A percentile compares a stretch with the other conserved stretches of the same genome.
phyloP scores from a whole-genome alignment of 768 basidiomycete species.

The Mycena filopes region DNA sequence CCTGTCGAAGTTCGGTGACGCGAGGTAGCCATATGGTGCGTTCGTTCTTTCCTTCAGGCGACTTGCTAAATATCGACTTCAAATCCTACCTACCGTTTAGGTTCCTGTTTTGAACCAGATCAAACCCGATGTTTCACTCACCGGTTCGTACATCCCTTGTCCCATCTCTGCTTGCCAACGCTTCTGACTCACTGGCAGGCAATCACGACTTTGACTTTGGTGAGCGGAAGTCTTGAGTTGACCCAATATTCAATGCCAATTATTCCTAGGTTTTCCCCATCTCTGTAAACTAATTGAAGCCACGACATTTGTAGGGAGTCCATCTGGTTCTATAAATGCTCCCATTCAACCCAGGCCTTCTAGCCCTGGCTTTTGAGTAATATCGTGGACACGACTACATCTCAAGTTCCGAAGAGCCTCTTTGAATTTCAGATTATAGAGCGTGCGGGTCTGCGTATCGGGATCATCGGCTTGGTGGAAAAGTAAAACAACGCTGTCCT shows the following conservation, averaged over 20 bases:
- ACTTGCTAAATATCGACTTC: neutral
- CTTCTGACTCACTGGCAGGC: conserved; percentile 53
- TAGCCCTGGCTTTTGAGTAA: conserved; percentile 94
- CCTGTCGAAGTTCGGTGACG: conserved; percentile 87
- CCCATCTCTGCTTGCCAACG: neutral
- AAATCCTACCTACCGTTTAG: conserved; percentile 47
- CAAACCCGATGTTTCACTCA: conserved; percentile 80
- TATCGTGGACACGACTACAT: conserved; percentile 77
- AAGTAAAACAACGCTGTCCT: conserved; percentile 54
- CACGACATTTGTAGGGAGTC: conserved; percentile 78
- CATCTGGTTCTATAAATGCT: neutral
- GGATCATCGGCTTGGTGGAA: conserved; percentile 89
- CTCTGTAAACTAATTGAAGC: conserved; percentile 75
- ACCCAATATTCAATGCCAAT: neutral
- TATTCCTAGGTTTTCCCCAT: conserved; percentile 65
- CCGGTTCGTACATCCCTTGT: conserved; percentile 62
- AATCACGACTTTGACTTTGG: conserved; percentile 96
- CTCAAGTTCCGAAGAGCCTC: conserved; percentile 67
- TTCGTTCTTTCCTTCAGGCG: conserved; percentile 3
- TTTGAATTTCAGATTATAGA: conserved; percentile 75
- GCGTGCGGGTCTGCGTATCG: conserved; percentile 74
- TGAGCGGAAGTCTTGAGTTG: conserved; percentile 37
- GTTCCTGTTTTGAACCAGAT: conserved; percentile 88
- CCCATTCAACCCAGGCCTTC: neutral
- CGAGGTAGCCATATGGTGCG: conserved; percentile 91